Evolutionary conservation across 768 basidiomycete genomes (phyloP), one percentile per base, ranked within the genome.

Genomic region (Mycena venus): DNA sequence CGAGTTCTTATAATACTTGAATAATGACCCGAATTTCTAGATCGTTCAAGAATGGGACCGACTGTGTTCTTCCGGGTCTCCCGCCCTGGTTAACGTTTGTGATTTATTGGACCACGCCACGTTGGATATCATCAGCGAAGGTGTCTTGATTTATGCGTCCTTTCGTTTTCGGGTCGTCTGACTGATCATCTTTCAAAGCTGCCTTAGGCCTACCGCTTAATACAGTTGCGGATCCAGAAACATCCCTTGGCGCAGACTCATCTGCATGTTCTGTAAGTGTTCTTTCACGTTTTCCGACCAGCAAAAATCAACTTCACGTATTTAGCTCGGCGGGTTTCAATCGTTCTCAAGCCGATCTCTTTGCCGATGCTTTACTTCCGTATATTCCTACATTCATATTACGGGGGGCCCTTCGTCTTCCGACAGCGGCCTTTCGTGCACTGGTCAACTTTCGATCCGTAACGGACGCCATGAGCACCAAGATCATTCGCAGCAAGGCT

Each of bases 41-140:
- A 58, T 74, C 34, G 67, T 64, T 27, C 67, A 59, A 58, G 73
- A 64, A 59, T 74, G 73, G 73, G 73, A 62, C 1, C 32, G 47
- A 29, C 15, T 40, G 2, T 70, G 69, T 42, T 56, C 74, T 27
- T 19, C 58, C 1, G 59, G 38, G 12, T 23, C 49, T 10, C 65
- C 29, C 15, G 59, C 23, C n/a, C 59, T 44, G 38, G 47, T 75
- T 15, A 68, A 75, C 44, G 70, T 75, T 23, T 75, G 70, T n/a
- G 25, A 72, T 34, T 15, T 75, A 36, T 51, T 75, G 31, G 74
- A 75, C 60, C 74, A 67, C 29, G 74, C 32, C 8, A 75, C 74
- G 11, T 55, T 75, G 40, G 74, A 72, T 68, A 40, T 75, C 17
- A 75, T 75, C 17, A 75, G 74, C 60, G 69, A 75, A 68, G 70